phyloP scores from a whole-genome alignment of 2,329 filamentous ascomycete species.

The Erysiphe pulchra region DNA sequence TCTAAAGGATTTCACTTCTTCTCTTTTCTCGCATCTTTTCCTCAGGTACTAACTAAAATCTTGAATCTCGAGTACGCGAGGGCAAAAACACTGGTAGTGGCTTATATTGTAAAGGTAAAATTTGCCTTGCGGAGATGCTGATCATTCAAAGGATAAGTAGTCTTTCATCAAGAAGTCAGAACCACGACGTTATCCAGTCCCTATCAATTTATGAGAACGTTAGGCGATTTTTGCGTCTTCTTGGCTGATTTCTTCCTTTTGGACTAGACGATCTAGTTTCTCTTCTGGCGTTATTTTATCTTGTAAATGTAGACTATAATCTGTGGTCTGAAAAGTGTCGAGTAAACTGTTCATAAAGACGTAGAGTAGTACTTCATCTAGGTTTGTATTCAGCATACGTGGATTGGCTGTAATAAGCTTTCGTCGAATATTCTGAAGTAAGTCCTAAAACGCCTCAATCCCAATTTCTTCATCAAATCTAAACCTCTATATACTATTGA shows the following conservation, averaged over 20 bases:
- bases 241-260: not conserved
- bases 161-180: not conserved
- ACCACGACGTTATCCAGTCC: not conserved
- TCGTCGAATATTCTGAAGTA: not conserved
- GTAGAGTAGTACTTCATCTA: not conserved
- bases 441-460: not conserved
- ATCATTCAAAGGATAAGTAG: not conserved
- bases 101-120: not conserved
- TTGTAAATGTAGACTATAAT: not conserved
- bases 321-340: not conserved
- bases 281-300: not conserved
- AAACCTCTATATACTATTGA: not conserved
- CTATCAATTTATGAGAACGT: not conserved
- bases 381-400: not conserved
- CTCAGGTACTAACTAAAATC: not conserved
- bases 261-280: not conserved
- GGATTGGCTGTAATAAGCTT: not conserved
- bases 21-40: not conserved
- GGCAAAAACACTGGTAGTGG: not conserved
- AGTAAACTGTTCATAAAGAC: not conserved
- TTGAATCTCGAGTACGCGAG: not conserved
- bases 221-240: not conserved
- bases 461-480: not conserved
- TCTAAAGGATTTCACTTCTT: not conserved
- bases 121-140: not conserved